Conservation (phyloP, 352 stramenopile genomes). For the Phytophthora pisi region DNA sequence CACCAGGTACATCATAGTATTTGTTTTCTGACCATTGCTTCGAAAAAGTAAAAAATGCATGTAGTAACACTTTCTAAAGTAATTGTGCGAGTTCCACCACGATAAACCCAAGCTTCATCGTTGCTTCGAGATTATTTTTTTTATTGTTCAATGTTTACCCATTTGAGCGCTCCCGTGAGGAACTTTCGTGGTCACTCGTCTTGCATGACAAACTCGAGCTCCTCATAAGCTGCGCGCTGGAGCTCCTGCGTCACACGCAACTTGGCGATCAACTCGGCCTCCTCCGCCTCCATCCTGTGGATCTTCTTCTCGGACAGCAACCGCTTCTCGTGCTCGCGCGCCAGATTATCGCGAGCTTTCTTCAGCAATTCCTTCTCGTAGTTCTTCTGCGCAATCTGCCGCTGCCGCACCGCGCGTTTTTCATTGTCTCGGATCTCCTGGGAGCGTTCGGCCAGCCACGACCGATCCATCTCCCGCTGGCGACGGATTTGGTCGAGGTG, state of each 20-base stretch:
- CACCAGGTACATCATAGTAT: too few relatives aligned
- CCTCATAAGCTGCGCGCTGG: conserved; percentile 65
- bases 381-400: conserved; percentile 50
- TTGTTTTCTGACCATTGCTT: too few relatives aligned
- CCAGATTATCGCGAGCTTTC: conserved; percentile 54
- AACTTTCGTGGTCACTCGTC: conserved; percentile 24
- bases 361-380: conserved; percentile 59
- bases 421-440: conserved; percentile 63
- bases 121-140: neutral
- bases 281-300: conserved; percentile 67
- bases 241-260: conserved; percentile 68
- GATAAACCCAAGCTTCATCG: neutral
- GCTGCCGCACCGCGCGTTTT: conserved; percentile 44
- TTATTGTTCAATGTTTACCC: neutral
- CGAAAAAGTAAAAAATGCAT: too few relatives aligned
- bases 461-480: conserved; percentile 46
- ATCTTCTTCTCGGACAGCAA: conserved; percentile 66
- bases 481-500: conserved; percentile 54
- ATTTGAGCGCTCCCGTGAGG: neutral
- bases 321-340: conserved; percentile 57
- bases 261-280: conserved; percentile 64
- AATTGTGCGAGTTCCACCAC: too few relatives aligned
- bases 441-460: conserved; percentile 47
- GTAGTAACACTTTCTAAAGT: too few relatives aligned
- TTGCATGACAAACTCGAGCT: conserved; percentile 72